Base-by-base conservation (phyloP, 1,139 yeast species). In the Pichia norvegensis region DNA sequence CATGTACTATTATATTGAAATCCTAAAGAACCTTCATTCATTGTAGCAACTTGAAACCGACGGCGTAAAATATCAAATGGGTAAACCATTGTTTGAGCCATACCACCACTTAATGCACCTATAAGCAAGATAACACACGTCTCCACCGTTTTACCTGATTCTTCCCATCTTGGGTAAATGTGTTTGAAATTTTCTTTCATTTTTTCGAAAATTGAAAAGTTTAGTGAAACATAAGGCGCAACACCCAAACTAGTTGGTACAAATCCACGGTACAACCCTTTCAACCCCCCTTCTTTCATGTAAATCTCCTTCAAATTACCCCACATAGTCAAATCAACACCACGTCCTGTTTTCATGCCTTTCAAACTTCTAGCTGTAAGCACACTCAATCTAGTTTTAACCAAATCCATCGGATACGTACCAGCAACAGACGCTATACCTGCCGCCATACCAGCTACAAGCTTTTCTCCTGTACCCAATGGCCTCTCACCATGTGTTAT, bases 151-250 rank as follows among this genome's bases (percentile, higher is more conserved):
- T 40, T 40, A 5, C 44, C 38, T 4, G 33, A n/a, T 7, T 33
- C n/a, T 22, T 42, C 29, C 58, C 72, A 63, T 10, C 52, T 49
- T 41, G 64, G 42, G 11, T n/a, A 35, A 4, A 25, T 2, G 9
- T n/a, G 4, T 2, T 56, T 55, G 8, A 58, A 41, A 47, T 60
- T 59, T 53, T 84, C 94, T 51, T 92, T 78, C 55, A 88, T 61
- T 49, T 76, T 78, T 59, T 92, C 97, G 67, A 90, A 92, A 40
- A 87, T 78, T 7, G 96, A 85, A 63, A 92, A 92, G 65, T 90
- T 92, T 46, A 92, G 74, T 4, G 96, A 96, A 38, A 87, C 97
- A 58, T 90, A 92, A 1, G 98, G 97, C 1, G 96, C 97, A 14
- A 92, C 97, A 1, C 97, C 97, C 53, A 86, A 66, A 2, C 90